Evolutionary conservation across 768 basidiomycete species (phyloP).

Genomic region (Dentipellis fragilis): DNA sequence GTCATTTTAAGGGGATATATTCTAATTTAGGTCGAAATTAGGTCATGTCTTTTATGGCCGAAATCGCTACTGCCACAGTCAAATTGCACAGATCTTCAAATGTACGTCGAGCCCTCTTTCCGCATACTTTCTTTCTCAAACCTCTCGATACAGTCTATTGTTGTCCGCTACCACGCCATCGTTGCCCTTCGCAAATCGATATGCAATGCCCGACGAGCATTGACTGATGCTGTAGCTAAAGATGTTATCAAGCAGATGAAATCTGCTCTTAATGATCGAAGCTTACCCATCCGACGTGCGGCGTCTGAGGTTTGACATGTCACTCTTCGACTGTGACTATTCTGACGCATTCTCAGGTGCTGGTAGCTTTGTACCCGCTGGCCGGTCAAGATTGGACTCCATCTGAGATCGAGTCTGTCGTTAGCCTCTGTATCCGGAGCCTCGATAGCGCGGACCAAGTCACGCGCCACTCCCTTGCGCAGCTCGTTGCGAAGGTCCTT

Average conservation of each 20-base stretch:
- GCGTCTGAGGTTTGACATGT: constrained; percentile 53
- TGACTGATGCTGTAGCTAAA: constrained; percentile 66
- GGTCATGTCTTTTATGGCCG: constrained; percentile 95
- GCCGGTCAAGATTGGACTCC: constrained; percentile 47
- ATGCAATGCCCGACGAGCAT: constrained; percentile 69
- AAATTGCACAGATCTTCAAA: constrained; percentile 65
- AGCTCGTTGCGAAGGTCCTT: constrained; percentile 76
- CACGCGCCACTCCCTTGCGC: constrained; percentile 71
- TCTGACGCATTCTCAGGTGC: constrained; percentile 29
- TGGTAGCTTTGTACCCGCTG: constrained; percentile 49
- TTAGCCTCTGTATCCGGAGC: constrained; percentile 56
- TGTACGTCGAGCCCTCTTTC: constrained; percentile 32
- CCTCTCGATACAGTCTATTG: constrained; percentile 43
- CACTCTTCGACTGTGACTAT: not conserved
- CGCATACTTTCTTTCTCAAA: constrained; percentile 1
- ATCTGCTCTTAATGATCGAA: constrained; percentile 68
- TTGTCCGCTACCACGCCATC: constrained; percentile 77
- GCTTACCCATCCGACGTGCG: constrained; percentile 75
- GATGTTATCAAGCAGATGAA: constrained; percentile 83
- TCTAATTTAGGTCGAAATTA: constrained; percentile 22
- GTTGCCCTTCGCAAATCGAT: constrained; percentile 70
- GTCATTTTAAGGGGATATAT: not conserved
- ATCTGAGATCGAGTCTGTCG: constrained; percentile 69
- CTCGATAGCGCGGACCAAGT: constrained; percentile 78
- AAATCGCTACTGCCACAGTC: constrained; percentile 57